Base-by-base conservation (phyloP, 148 eudicot species). In the Fagopyrum homotropicum region DNA sequence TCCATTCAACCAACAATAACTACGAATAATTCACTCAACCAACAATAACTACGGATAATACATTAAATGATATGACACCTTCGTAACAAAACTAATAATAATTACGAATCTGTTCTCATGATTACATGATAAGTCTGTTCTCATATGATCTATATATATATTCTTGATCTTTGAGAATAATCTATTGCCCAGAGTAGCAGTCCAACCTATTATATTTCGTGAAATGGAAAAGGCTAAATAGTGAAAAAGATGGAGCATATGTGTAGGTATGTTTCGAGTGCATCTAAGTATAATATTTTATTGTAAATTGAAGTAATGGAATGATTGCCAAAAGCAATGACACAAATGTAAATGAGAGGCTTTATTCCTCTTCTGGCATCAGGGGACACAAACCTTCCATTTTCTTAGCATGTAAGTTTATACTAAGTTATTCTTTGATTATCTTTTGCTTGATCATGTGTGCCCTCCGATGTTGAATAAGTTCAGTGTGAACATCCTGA, bases 401-500 rank as follows among this genome's bases (percentile, higher is more conserved):
- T 76, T 88, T 95, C 40, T 86, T 81, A 45, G 82, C 79, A 83
- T 84, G 86, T 79, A 97, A 95, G 79, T 95, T 89, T 78, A 92
- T 92, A 79, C 55, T 84, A 40, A 90, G 72, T 76, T 88, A 85
- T 59, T 86, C 97, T 52, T 78, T 81, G 45, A 95, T 76, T 40
- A 89, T 83, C 72, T 88, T 88, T 77, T 85, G 92, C 82, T 95
- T 95, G 75, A 95, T 90, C 96, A 95, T 75, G 81, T 92, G 91
- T 70, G 83, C 84, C 76, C 98, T 88, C 69, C 92, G 86, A 81
- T 84, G 81, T 66, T 92, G 97, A 82, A 95, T 89, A 47, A 95
- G 92, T 83, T 95, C 97, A 61, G 92, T 83, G 83, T 95, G 98
- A 74, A 95, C 82, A 80, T 95, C 98, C 98, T 95, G 81, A 16